Percentiles rank a stretch among this genome's conserved stretches.
These are phyloP conservation scores for Microsporum audouinii DNA, from an alignment of 2,329 filamentous ascomycete genomes.

Conservation along the genomic window DNA sequence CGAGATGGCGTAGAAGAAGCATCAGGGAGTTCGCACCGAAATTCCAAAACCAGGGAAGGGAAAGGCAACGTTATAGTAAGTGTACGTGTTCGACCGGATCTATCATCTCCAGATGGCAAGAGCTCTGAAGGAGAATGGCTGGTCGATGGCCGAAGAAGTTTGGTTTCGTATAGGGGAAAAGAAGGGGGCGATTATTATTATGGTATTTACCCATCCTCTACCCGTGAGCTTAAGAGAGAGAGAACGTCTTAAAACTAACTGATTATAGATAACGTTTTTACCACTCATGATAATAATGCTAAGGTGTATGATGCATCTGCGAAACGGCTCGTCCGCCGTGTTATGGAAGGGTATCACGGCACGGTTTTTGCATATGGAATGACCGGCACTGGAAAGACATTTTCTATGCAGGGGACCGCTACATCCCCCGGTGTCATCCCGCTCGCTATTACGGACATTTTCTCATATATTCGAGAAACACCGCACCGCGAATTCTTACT, in stretches of 20 bases:
- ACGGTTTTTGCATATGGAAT: conserved; percentile 98
- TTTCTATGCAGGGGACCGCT: conserved; percentile 97
- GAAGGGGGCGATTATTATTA: conserved; percentile 90
- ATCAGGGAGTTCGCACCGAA: conserved; percentile 22
- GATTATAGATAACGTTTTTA: conserved; percentile 80
- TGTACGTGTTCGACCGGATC: conserved; percentile 81
- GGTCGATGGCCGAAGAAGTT: conserved; percentile 70
- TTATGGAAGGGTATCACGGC: conserved; percentile 98
- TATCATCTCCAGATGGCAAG: conserved; percentile 49
- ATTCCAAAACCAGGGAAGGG: conserved; percentile 47
- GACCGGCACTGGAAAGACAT: conserved; percentile 98
- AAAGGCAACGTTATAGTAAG: conserved; percentile 96
- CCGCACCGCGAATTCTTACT: conserved; percentile 87
- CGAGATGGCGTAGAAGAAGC: conserved; percentile 23
- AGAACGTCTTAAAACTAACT: background rate
- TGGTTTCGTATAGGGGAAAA: conserved; percentile 74
- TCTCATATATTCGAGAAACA: conserved; percentile 96
- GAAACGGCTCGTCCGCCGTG: conserved; percentile 83
- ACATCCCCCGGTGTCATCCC: conserved; percentile 94
- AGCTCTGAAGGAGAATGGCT: conserved; percentile 75
- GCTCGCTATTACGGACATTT: conserved; percentile 94
- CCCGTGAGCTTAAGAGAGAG: background rate
- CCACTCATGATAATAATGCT: conserved; percentile 84
- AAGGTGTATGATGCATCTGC: conserved; percentile 90
- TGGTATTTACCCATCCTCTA: conserved; percentile 42